phyloP scores from a whole-genome alignment of 768 basidiomycete species.

The Amanita pallidorosea region DNA sequence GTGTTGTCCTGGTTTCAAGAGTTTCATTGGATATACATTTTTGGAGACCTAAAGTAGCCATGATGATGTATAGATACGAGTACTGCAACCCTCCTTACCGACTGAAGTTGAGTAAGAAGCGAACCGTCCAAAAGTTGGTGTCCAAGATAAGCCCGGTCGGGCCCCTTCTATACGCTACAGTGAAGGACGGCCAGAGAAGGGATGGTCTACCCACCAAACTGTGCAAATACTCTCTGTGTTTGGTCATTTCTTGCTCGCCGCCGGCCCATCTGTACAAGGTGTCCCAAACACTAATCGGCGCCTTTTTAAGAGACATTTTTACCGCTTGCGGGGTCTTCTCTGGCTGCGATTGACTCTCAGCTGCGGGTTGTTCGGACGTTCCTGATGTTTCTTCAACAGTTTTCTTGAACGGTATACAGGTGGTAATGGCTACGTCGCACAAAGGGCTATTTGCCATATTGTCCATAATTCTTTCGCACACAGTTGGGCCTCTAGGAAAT shows the following conservation, averaged over 20 bases:
- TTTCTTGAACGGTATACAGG: conserved; percentile 33
- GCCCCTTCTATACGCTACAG: conserved; percentile 22
- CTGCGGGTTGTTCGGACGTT: conserved; percentile 4
- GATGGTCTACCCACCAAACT: conserved; percentile 28
- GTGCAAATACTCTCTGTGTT: conserved; percentile 33
- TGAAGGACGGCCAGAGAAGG: neutral
- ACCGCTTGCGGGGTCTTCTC: conserved; percentile 22
- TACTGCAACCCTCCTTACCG: conserved; percentile 25
- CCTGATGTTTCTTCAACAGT: conserved; percentile 7
- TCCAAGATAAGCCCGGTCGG: conserved; percentile 41
- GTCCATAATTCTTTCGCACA: conserved; percentile 29
- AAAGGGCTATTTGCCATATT: conserved; percentile 8
- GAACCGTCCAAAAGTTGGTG: conserved; percentile 47
- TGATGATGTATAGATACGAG: conserved; percentile 8
- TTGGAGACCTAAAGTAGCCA: conserved; percentile 26
- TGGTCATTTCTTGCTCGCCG: conserved; percentile 37
- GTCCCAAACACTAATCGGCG: conserved; percentile 43
- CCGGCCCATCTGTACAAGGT: conserved; percentile 54
- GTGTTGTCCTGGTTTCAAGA: conserved; percentile 39
- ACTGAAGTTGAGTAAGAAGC: conserved; percentile 47
- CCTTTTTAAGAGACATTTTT: conserved; percentile 37
- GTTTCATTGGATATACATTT: conserved; percentile 42
- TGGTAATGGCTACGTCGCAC: conserved; percentile 29
- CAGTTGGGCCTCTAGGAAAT: conserved; percentile 49
- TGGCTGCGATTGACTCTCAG: conserved; percentile 7